Conservation (phyloP, 768 basidiomycete genomes). For the Leucosporidium creatinivorum region DNA sequence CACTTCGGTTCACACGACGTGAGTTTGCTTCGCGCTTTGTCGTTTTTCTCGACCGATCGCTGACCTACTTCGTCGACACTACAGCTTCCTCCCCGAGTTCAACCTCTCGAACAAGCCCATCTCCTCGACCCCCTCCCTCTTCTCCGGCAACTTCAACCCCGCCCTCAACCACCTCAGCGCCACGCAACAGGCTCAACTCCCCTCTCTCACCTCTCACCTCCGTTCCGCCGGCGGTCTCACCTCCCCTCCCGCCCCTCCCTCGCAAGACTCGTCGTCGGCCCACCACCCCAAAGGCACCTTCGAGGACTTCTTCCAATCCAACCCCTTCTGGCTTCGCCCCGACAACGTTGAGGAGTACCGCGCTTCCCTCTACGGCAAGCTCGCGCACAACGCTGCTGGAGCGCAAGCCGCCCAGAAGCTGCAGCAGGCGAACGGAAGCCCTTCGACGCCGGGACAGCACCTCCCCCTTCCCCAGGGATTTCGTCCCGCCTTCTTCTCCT, state of each 20-base stretch:
- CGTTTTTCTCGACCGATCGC: neutral
- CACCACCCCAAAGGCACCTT: constrained; percentile 14
- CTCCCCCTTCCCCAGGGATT: constrained; percentile 22
- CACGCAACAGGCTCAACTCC: constrained; percentile 16
- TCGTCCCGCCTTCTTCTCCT: constrained; percentile 34
- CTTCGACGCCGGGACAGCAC: neutral
- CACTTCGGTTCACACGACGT: constrained; percentile 30
- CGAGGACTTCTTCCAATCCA: constrained; percentile 35
- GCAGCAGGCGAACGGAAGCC: neutral
- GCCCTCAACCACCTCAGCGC: constrained; percentile 23
- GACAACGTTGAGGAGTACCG: constrained; percentile 30
- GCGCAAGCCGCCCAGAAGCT: constrained; percentile 19
- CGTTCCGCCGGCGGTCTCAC: constrained; percentile 5
- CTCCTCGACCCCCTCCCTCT: neutral
- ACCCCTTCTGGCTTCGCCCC: constrained; percentile 34
- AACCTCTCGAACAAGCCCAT: constrained; percentile 17
- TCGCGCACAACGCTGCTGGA: constrained; percentile 36
- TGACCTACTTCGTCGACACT: neutral
- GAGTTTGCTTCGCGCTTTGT: neutral
- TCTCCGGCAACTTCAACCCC: constrained; percentile 29
- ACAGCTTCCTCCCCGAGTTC: constrained; percentile 22
- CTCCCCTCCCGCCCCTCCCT: constrained; percentile 6
- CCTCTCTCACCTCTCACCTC: constrained; percentile 33
- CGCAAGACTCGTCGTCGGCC: neutral
- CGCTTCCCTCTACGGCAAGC: constrained; percentile 35